A percentile compares a stretch with the other conserved stretches of the same genome.
These are phyloP conservation scores for Centrapalus pauciflorus DNA, from an alignment of 129 eudicot species.

Conservation along the genomic window DNA sequence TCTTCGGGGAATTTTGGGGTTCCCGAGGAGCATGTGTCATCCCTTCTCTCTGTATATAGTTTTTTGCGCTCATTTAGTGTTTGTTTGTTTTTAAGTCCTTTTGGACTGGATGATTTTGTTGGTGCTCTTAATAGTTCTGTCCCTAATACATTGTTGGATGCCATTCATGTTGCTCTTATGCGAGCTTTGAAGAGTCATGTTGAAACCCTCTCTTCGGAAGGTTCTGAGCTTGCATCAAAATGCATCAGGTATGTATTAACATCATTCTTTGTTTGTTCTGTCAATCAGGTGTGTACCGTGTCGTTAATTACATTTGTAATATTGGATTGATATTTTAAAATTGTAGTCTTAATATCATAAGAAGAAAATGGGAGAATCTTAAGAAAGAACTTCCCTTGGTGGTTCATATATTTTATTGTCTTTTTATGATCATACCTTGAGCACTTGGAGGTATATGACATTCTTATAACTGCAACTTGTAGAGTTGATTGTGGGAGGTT, in stretches of 20 bases:
- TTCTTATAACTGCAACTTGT: background rate
- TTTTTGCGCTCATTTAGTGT: slow-evolving; percentile 85
- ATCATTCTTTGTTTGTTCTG: background rate
- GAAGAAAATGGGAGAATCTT: slow-evolving; percentile 8
- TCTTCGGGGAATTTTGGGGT: slow-evolving; percentile 84
- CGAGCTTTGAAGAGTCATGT: slow-evolving; percentile 65
- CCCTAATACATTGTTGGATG: slow-evolving; percentile 77
- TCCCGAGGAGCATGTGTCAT: slow-evolving; percentile 65
- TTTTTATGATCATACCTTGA: background rate
- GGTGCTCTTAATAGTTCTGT: slow-evolving; percentile 73
- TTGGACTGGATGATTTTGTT: slow-evolving; percentile 92
- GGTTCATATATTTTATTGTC: background rate
- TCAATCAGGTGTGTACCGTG: background rate
- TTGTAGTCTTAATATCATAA: too few relatives aligned
- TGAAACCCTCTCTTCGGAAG: slow-evolving; percentile 77
- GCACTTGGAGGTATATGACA: background rate
- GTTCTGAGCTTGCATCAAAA: slow-evolving; percentile 80
- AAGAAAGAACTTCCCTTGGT: background rate
- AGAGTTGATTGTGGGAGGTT: background rate
- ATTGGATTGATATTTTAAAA: background rate
- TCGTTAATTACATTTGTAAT: background rate
- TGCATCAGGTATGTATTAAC: slow-evolving; percentile 63
- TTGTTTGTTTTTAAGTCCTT: slow-evolving; percentile 78
- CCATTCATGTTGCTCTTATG: slow-evolving; percentile 87
- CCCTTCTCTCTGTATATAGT: slow-evolving; percentile 77